These are phyloP conservation scores for Penicillium sp. DNA, from an alignment of 2,329 filamentous ascomycete species.

Conservation along the genomic window DNA sequence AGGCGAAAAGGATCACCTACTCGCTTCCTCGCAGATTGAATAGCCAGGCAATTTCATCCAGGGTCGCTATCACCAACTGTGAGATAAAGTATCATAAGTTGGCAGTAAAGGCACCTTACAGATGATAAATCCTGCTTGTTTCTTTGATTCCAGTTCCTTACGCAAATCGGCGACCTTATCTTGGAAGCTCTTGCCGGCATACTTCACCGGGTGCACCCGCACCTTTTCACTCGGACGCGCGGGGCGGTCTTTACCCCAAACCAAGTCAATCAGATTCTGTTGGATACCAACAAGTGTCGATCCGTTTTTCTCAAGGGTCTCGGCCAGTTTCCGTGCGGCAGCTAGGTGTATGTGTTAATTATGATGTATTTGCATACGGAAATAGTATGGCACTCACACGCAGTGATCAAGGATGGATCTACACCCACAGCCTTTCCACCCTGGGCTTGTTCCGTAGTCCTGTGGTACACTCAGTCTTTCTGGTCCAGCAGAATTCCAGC, in stretches of 20 bases:
- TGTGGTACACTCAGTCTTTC: slow-evolving; percentile 28
- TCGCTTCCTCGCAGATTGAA: slow-evolving; percentile 95
- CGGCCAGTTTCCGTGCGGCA: slow-evolving; percentile 72
- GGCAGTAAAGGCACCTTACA: slow-evolving; percentile 46
- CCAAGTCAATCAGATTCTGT: slow-evolving; percentile 82
- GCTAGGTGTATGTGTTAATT: slow-evolving; percentile 36
- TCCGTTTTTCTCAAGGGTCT: slow-evolving; percentile 85
- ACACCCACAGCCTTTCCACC: slow-evolving; percentile 87
- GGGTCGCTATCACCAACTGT: slow-evolving; percentile 58
- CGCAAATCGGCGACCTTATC: slow-evolving; percentile 82
- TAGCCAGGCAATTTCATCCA: slow-evolving; percentile 98
- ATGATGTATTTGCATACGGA: background rate
- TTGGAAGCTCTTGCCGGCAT: slow-evolving; percentile 77
- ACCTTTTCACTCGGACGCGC: slow-evolving; percentile 73
- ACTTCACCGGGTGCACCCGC: slow-evolving; percentile 68
- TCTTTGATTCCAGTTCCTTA: slow-evolving; percentile 90
- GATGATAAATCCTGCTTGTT: slow-evolving; percentile 80
- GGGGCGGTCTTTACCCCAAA: slow-evolving; percentile 80
- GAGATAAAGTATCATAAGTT: background rate
- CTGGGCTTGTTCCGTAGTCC: slow-evolving; percentile 76
- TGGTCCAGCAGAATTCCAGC: background rate
- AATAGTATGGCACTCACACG: slow-evolving; percentile 41
- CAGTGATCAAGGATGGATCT: slow-evolving; percentile 83
- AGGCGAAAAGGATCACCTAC: slow-evolving; percentile 38
- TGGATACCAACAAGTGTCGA: slow-evolving; percentile 71